A percentile compares a stretch with the other conserved stretches of the same genome.
phyloP scores from a whole-genome alignment of 139 green algal species.

The Chlamydomonas sphaeroides region DNA sequence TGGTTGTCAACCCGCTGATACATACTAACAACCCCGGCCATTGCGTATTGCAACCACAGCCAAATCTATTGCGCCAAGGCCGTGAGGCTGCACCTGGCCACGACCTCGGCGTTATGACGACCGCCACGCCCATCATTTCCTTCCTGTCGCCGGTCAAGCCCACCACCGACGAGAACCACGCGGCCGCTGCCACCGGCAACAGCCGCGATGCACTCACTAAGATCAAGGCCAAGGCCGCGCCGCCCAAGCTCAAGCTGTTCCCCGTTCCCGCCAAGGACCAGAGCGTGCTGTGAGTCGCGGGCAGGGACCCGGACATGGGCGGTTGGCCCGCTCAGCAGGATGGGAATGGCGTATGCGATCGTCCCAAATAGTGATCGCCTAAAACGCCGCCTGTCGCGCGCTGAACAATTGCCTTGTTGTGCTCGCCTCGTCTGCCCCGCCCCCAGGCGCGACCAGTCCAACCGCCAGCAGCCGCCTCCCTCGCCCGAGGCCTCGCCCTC shows the following conservation, averaged over 20 bases:
- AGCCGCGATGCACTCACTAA: not conserved
- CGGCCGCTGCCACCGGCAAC: not conserved
- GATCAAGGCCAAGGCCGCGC: not conserved
- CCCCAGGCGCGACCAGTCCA: constrained; percentile 27
- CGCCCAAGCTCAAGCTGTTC: constrained; percentile 32
- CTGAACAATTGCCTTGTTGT: too few species aligned
- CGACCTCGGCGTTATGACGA: not conserved
- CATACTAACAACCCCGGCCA: too few species aligned
- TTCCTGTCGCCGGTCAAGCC: not conserved
- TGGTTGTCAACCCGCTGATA: too few species aligned
- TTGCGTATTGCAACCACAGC: too few species aligned
- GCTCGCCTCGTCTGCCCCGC: not conserved
- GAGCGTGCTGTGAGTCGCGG: constrained; percentile 35
- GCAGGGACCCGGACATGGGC: too few species aligned
- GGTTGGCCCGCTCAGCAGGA: too few species aligned
- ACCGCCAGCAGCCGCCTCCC: not conserved
- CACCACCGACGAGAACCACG: not conserved
- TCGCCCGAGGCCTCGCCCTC: not conserved
- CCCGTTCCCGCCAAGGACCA: not conserved
- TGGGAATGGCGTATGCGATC: not conserved
- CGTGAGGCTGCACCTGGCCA: too few species aligned
- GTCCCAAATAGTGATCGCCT: not conserved
- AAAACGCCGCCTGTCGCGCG: too few species aligned
- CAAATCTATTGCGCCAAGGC: too few species aligned
- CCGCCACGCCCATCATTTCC: not conserved